Evolutionary conservation across 2,329 filamentous ascomycete genomes (phyloP), one percentile per base, ranked within the genome.

Genomic region (Pseudomassariella vexata): DNA sequence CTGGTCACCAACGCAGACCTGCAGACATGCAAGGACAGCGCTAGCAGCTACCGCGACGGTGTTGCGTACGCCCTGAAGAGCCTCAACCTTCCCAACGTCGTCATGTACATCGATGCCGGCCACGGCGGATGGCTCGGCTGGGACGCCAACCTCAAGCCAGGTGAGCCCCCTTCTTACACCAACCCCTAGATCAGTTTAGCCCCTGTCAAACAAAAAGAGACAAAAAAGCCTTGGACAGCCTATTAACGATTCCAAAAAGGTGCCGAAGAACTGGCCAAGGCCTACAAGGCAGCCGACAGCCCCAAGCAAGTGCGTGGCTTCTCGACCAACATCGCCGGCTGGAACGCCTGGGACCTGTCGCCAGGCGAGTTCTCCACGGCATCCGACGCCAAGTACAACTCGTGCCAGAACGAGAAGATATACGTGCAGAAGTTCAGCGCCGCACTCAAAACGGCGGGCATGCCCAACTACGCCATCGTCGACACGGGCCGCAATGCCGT

Each of bases 351-450:
- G 60, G 52, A 55, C 43, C 31, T 46, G 37, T 34, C 34, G 18
- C 52, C 52, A 21, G 51, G 52, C 30, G 52, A 55, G 51, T 55
- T 55, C 44, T 36, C 51, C 19, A 33, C 26, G 7, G 46, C 47
- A 19, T 43, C 58, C 9, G 71, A 49, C 36, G 42, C 46, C 45
- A 46, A 34, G 56, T 42, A 57, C 46, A 65, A 69, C 55, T 48
- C 57, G 36, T 59, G 64, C 46, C 70, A 67, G 39, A 72, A 75
- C 42, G 60, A 63, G 47, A 66, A 50, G 39, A 70, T 67, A 52
- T 86, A 76, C 57, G 60, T 70, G 17, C 48, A 64, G 25, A 82
- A 80, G 38, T 79, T 90, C 49, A 77, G 78, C 9, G 66, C 72
- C 9, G 73, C 79, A 21, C 70, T 84, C 26, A 62, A 63, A 3